Evolutionary conservation across 495 filamentous ascomycete genomes (phyloP), one percentile per base, ranked within the genome.

Genomic region (Baudoinia panamericana): DNA sequence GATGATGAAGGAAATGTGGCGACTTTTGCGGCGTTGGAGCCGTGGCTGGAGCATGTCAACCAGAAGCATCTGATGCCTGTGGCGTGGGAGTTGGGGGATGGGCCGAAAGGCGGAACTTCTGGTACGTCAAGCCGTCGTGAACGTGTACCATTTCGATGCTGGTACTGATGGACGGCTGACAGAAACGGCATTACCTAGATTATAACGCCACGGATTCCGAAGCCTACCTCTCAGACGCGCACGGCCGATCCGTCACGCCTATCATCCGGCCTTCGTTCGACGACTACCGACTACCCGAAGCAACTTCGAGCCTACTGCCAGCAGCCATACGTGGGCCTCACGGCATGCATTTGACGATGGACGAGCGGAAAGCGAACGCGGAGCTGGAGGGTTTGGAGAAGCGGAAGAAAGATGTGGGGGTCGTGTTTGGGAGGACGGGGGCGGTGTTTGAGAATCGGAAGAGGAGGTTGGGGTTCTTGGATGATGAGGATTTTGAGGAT

Each of bases 21-120:
- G 11, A 42, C 36, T 5, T 67, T 64, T 36, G 27, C 33, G 4
- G 43, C 54, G 5, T 57, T 65, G 5, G 52, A 56, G 0, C 55
- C 61, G 5, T 80, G 84, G 63, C 53, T 63, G 18, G 56, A 57
- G 12, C 84, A 92, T 55, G 50, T 85, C 17, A 67, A 78, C 31
- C 47, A 60, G 18, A 50, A 43, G 17, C 84, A 92, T 56, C 57
- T 87, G 20, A 42, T 53, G 7, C 58, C 71, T 11, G 55, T 75
- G 46, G 65, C 70, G 17, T 82, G 78, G 82, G 56, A 72, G 42
- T 55, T 69, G 27, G 80, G 80, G 12, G 78, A 85, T 55, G 80
- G 82, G 25, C 72, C 73, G 26, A 59, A 58, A 30, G 64, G 63
- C 13, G 60, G 61, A 36, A 48, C 60, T 3, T 56, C 52, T 26